phyloP scores from a whole-genome alignment of 2,329 filamentous ascomycete genomes.

The Mycosphaerelloides madeirae region DNA sequence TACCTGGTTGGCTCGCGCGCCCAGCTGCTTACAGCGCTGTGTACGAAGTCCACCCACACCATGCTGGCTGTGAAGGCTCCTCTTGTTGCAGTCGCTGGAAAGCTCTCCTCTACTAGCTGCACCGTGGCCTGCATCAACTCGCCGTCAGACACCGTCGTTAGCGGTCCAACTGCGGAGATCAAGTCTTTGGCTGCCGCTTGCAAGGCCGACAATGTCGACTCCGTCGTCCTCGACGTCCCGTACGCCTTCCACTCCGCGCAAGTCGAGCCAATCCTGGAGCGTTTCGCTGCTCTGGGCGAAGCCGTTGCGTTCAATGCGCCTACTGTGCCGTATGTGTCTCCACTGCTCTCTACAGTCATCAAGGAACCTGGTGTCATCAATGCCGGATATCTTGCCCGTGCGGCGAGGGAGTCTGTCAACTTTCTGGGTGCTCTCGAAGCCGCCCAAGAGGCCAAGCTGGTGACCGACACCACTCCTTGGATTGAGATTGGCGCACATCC shows the following conservation, averaged over 20 bases:
- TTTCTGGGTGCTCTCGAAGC: constrained; percentile 22
- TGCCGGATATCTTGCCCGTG: constrained; percentile 20
- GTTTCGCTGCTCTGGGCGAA: constrained; percentile 16
- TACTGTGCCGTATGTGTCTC: constrained; percentile 33
- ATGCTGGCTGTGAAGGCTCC: constrained; percentile 24
- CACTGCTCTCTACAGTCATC: constrained; percentile 27
- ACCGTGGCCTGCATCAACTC: constrained; percentile 27
- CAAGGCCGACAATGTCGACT: background rate
- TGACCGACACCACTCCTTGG: constrained; percentile 37
- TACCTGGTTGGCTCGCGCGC: constrained; percentile 35
- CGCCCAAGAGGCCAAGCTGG: constrained; percentile 32
- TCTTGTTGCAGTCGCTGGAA: background rate
- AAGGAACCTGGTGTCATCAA: constrained; percentile 15
- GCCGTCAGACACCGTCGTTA: constrained; percentile 21
- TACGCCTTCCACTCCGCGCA: constrained; percentile 33
- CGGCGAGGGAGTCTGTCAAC: constrained; percentile 40
- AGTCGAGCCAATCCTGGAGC: constrained; percentile 26
- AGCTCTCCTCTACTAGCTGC: background rate
- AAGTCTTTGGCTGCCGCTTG: constrained; percentile 6
- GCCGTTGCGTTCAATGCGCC: constrained; percentile 9
- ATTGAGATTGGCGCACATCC: constrained; percentile 48
- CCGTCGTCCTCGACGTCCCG: constrained; percentile 18
- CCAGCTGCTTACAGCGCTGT: constrained; percentile 26
- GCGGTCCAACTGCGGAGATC: constrained; percentile 11
- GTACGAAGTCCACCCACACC: constrained; percentile 18